Percentiles rank a stretch among this genome's conserved stretches.
These are phyloP conservation scores for Anaeramoeba flamelloides DNA, from an alignment of 78 protist species.

Conservation along the genomic window DNA sequence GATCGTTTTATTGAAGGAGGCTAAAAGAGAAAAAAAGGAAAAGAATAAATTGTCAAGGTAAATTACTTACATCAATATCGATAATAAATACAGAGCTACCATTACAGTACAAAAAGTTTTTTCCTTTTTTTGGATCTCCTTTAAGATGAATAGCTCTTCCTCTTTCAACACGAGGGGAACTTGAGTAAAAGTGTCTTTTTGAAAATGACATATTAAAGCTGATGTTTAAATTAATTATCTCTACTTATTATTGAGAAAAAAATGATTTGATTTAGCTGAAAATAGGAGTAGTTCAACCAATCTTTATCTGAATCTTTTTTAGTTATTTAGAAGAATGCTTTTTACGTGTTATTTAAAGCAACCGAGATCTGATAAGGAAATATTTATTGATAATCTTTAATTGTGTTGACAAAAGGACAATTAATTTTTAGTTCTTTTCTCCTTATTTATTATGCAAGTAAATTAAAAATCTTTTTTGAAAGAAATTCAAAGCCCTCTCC, in stretches of 20 bases:
- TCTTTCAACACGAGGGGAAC: conserved; percentile 51
- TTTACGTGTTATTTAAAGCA: background rate
- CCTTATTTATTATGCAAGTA: no score
- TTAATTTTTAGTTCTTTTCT: no score
- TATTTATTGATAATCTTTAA: background rate
- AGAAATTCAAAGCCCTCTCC: no score
- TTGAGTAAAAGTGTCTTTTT: conserved; percentile 34
- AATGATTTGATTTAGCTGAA: background rate
- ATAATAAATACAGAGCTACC: conserved; percentile 55
- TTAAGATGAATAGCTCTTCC: conserved; percentile 37
- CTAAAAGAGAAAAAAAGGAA: background rate
- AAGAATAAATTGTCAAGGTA: background rate
- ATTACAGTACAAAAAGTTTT: conserved; percentile 42
- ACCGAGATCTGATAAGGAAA: background rate
- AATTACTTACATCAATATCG: conserved; percentile 35
- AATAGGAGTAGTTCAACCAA: background rate
- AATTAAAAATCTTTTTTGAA: no score
- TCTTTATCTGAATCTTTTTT: background rate
- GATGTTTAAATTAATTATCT: background rate
- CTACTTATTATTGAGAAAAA: background rate
- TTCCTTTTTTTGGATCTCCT: conserved; percentile 54
- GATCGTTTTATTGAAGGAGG: background rate
- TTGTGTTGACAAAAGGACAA: no score
- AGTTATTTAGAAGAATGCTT: background rate
- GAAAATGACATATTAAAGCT: background rate